phyloP scores from a whole-genome alignment of 495 filamentous ascomycete species.

The Neurospora sp. region DNA sequence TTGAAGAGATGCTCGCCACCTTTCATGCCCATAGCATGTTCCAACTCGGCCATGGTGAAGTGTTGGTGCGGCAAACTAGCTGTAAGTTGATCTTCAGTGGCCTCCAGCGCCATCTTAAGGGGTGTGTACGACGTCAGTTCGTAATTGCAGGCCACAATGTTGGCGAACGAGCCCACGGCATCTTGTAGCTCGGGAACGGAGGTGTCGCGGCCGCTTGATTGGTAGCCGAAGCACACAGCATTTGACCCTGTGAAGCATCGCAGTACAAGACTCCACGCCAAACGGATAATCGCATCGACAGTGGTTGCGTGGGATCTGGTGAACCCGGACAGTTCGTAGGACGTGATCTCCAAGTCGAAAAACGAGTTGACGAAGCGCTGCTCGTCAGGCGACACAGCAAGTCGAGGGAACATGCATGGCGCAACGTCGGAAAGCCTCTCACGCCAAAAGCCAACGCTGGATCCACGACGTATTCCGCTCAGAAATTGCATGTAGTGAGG shows the following conservation, averaged over 20 bases:
- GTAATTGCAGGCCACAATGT: constrained; percentile 26
- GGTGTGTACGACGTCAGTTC: constrained; percentile 21
- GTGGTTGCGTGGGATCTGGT: constrained; percentile 21
- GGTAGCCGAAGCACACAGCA: constrained; percentile 34
- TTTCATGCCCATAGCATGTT: constrained; percentile 33
- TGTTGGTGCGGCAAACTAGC: constrained; percentile 30
- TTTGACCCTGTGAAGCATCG: constrained; percentile 32
- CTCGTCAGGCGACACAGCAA: constrained; percentile 13
- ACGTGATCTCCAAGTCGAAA: constrained; percentile 28
- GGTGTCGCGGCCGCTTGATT: constrained; percentile 30
- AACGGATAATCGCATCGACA: constrained; percentile 28
- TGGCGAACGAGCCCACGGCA: constrained; percentile 35
- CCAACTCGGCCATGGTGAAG: constrained; percentile 30
- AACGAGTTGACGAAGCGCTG: constrained; percentile 23
- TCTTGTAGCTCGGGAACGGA: constrained; percentile 24
- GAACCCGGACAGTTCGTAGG: constrained; percentile 26
- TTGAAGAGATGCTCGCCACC: constrained; percentile 34
- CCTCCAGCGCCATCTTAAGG: constrained; percentile 21
- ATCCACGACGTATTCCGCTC: constrained; percentile 18
- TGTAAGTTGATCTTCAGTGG: constrained; percentile 25
- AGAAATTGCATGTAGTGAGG: constrained; percentile 30
- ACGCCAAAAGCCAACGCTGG: constrained; percentile 32
- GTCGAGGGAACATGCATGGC: constrained; percentile 31
- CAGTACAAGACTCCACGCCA: constrained; percentile 37
- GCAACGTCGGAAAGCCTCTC: constrained; percentile 24